A percentile compares a stretch with the other conserved stretches of the same genome.
Conservation (phyloP, 495 filamentous ascomycete genomes). For the Bryoglossum gracile region DNA sequence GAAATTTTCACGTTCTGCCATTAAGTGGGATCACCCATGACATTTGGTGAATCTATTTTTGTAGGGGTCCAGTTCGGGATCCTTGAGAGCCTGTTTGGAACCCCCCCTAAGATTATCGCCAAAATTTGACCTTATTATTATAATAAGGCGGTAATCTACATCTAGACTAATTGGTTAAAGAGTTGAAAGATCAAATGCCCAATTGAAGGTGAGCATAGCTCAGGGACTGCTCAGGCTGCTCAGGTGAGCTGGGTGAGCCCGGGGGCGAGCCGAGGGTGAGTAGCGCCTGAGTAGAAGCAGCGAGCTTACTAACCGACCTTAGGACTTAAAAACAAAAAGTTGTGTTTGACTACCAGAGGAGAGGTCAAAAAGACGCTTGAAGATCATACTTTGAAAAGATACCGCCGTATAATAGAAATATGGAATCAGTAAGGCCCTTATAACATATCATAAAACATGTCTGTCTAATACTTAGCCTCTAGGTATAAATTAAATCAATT, state of each 20-base stretch:
- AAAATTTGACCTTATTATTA: slow-evolving; percentile 16
- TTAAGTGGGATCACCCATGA: slow-evolving; percentile 9
- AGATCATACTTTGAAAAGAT: slow-evolving; percentile 3
- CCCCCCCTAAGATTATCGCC: slow-evolving; percentile 9
- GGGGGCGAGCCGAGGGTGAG: too few relatives aligned
- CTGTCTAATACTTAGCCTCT: slow-evolving; percentile 3
- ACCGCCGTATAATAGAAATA: not conserved
- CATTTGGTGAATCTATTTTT: slow-evolving; percentile 17
- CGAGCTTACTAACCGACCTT: too few relatives aligned
- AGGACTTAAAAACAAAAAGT: not conserved
- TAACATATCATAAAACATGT: slow-evolving; percentile 2
- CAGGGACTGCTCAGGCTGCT: slow-evolving; percentile 7
- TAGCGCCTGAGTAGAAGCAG: too few relatives aligned
- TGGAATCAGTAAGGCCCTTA: slow-evolving; percentile 2
- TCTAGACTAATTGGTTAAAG: slow-evolving; percentile 1
- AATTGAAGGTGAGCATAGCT: slow-evolving; percentile 2
- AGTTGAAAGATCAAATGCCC: slow-evolving; percentile 1
- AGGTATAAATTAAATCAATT: slow-evolving; percentile 4
- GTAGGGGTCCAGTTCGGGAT: slow-evolving; percentile 19
- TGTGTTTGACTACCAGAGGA: slow-evolving; percentile 6
- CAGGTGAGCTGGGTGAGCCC: slow-evolving; percentile 1
- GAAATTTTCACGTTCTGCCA: slow-evolving; percentile 5
- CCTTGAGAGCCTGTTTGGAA: slow-evolving; percentile 15
- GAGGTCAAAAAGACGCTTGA: slow-evolving; percentile 7
- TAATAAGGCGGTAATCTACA: slow-evolving; percentile 10